Evolutionary conservation across 2,329 filamentous ascomycete species (phyloP).

Genomic region (Epichloe festucae): DNA sequence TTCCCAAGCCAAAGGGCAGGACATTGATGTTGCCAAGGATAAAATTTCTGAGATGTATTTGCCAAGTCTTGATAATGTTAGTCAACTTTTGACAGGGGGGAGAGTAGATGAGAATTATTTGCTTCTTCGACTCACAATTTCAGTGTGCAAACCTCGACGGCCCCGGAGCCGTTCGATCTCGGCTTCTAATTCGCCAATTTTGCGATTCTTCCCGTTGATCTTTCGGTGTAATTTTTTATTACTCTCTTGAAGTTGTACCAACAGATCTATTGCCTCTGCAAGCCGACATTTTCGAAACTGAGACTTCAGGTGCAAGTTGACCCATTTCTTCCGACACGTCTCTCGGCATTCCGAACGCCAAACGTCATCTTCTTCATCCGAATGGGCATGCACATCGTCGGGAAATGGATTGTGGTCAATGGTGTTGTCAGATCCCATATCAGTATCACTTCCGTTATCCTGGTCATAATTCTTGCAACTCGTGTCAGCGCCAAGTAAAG

Average conservation of each 20-base stretch:
- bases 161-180: not conserved
- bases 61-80: conserved; percentile 1
- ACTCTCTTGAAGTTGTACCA: not conserved
- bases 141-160: not conserved
- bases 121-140: not conserved
- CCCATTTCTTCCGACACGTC: not conserved
- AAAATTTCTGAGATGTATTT: not conserved
- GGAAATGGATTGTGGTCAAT: not conserved
- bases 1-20: not conserved
- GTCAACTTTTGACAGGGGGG: not conserved
- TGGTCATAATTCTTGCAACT: not conserved
- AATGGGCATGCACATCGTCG: not conserved
- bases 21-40: accelerated
- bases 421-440: too few relatives aligned
- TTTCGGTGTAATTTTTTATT: too few relatives aligned
- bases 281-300: not conserved
- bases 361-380: not conserved
- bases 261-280: not conserved
- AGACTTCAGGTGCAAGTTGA: not conserved
- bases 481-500: too few relatives aligned
- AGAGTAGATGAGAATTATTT: not conserved
- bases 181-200: not conserved
- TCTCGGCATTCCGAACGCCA: not conserved
- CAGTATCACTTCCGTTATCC: not conserved
- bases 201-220: too few relatives aligned